phyloP scores from a whole-genome alignment of 2,329 filamentous ascomycete genomes.

The Sporothrix pallida region DNA sequence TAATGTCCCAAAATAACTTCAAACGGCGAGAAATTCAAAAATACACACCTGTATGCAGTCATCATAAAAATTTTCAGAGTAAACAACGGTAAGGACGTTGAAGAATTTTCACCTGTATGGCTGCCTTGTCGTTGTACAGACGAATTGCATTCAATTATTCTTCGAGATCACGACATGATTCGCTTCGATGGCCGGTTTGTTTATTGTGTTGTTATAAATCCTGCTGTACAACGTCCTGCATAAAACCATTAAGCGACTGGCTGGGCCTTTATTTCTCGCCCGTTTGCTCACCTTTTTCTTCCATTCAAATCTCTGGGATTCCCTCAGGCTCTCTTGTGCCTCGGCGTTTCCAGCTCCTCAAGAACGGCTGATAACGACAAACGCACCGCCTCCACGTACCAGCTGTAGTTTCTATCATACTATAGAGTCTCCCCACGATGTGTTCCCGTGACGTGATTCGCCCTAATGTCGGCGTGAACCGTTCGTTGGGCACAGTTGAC shows the following conservation, averaged over 20 bases:
- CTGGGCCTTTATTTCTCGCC: not conserved
- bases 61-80: not conserved
- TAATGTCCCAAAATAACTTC: too few species aligned
- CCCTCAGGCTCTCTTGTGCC: not conserved
- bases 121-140: not conserved
- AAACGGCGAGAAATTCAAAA: not conserved
- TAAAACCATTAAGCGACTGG: not conserved
- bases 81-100: not conserved
- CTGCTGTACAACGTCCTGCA: not conserved
- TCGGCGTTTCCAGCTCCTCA: not conserved
- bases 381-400: too few species aligned
- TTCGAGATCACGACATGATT: not conserved
- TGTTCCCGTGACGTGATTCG: not conserved
- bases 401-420: slow-evolving; percentile 18
- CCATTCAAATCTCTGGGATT: not conserved
- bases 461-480: not conserved
- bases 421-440: too few species aligned
- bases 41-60: not conserved
- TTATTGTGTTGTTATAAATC: not conserved
- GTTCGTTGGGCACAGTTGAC: not conserved
- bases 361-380: too few species aligned
- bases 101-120: not conserved
- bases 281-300: not conserved
- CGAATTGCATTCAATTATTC: not conserved
- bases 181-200: not conserved